phyloP scores from a whole-genome alignment of 2,329 filamentous ascomycete species.

The Sporothrix curviconia region DNA sequence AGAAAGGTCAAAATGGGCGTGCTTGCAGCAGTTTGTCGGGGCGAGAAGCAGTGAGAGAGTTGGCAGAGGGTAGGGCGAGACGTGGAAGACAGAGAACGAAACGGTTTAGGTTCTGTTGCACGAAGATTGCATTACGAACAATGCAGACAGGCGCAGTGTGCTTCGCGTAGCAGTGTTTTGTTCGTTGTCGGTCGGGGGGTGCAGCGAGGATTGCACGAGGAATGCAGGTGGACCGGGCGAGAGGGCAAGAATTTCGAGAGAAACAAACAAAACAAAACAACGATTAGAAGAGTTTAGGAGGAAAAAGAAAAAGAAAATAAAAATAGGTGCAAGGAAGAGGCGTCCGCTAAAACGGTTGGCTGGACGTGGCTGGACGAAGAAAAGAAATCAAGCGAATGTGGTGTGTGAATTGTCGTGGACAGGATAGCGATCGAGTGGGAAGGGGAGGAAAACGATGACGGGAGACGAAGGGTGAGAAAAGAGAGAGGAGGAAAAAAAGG shows the following conservation, averaged over 20 bases:
- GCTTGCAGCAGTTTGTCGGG: neutral
- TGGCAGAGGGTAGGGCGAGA: neutral
- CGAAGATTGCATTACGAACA: neutral
- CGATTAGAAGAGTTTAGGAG: neutral
- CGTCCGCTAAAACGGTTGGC: conserved; percentile 10
- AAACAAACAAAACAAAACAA: conserved; percentile 7
- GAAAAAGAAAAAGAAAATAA: neutral
- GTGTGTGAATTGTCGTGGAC: neutral
- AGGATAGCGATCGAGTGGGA: neutral
- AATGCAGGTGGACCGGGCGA: conserved; percentile 10
- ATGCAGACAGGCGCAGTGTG: neutral
- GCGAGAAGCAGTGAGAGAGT: neutral
- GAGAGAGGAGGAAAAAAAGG: conserved; percentile 6
- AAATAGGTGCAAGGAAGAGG: neutral
- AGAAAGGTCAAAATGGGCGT: neutral
- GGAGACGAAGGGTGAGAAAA: neutral
- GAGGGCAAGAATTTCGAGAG: neutral
- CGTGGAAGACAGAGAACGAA: neutral
- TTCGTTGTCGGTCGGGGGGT: neutral
- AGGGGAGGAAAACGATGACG: neutral
- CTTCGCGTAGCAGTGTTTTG: neutral
- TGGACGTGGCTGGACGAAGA: conserved; percentile 7
- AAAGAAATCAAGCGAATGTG: conserved; percentile 13
- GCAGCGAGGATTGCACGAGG: neutral
- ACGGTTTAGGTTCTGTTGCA: neutral